Evolutionary conservation across 2,329 filamentous ascomycete species (phyloP).

Genomic region (Clarireedia monteithiana): DNA sequence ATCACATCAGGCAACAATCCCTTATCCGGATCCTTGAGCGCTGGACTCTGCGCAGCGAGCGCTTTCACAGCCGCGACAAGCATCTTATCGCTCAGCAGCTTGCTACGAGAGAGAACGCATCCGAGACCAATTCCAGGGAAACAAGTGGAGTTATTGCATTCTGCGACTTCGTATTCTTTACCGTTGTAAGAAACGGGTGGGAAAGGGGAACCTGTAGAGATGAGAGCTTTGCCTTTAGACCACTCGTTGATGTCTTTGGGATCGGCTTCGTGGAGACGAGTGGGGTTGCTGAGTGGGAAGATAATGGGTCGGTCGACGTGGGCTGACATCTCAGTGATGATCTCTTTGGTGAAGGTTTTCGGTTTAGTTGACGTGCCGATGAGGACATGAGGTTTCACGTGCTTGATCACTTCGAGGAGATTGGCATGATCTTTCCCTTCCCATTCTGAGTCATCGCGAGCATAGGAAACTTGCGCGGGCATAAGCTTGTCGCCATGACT

Average conservation of each 20-base stretch:
- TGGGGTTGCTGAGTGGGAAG: slow-evolving; percentile 81
- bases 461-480: slow-evolving; percentile 58
- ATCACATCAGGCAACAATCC: slow-evolving; percentile 71
- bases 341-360: slow-evolving; percentile 63
- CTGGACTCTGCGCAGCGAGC: slow-evolving; percentile 64
- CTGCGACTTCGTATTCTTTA: slow-evolving; percentile 48
- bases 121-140: slow-evolving; percentile 85
- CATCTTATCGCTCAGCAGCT: slow-evolving; percentile 66
- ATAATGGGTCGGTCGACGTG: slow-evolving; percentile 67
- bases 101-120: slow-evolving; percentile 60
- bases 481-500: slow-evolving; percentile 54
- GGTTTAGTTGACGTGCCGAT: slow-evolving; percentile 79
- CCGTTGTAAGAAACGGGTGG: slow-evolving; percentile 58
- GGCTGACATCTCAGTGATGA: slow-evolving; percentile 67
- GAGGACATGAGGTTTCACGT: slow-evolving; percentile 70
- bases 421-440: slow-evolving; percentile 44
- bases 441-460: slow-evolving; percentile 59
- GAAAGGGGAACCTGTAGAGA: slow-evolving; percentile 81
- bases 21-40: slow-evolving; percentile 51
- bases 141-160: slow-evolving; percentile 83
- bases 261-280: slow-evolving; percentile 71
- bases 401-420: slow-evolving; percentile 59
- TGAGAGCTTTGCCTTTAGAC: slow-evolving; percentile 69
- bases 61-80: slow-evolving; percentile 72
- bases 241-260: slow-evolving; percentile 69